Conservation (phyloP, 139 green algal species). For the Nannochloris sp. region DNA sequence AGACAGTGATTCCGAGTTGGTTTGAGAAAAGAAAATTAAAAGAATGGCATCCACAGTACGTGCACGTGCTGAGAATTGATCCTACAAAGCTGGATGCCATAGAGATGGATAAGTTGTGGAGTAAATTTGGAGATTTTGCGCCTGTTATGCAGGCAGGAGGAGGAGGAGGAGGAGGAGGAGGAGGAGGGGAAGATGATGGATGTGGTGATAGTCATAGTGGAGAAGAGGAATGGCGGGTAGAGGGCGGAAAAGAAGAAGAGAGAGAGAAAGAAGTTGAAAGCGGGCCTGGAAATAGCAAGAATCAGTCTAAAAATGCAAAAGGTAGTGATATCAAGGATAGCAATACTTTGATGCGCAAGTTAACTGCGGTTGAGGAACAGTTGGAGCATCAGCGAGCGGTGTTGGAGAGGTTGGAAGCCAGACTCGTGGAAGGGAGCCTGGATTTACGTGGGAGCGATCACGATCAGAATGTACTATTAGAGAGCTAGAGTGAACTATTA, state of each 20-base stretch:
- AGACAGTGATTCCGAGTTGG: conserved; percentile 12
- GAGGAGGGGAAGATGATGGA: background rate
- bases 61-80: conserved; percentile 23
- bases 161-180: background rate
- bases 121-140: background rate
- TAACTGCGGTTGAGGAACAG: no score
- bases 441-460: no score
- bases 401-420: no score
- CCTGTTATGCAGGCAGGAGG: no score
- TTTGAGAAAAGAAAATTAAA: background rate
- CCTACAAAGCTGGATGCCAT: conserved; percentile 19
- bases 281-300: no score
- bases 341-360: no score
- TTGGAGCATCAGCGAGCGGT: no score
- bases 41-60: conserved; percentile 4
- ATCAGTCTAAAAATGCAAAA: no score
- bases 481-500: no score
- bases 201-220: background rate
- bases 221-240: background rate
- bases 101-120: conserved; percentile 2
- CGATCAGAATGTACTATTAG: no score
- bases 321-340: no score
- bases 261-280: background rate
- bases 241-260: background rate
- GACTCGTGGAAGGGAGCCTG: no score